phyloP scores from a whole-genome alignment of 768 basidiomycete genomes.

The Cyathus striatus region DNA sequence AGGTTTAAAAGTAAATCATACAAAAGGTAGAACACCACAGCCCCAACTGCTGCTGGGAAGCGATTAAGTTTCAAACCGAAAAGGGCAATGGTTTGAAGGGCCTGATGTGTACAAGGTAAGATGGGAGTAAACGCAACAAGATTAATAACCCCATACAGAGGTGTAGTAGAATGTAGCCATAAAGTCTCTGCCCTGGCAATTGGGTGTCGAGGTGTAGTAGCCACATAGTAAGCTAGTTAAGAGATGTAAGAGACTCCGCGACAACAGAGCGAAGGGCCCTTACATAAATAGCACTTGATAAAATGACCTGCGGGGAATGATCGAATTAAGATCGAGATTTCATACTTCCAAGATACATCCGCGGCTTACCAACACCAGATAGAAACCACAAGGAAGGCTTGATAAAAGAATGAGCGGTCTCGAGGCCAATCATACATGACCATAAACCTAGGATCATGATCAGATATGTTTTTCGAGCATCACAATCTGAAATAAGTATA shows the following conservation, averaged over 20 bases:
- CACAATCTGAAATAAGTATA: constrained; percentile 1
- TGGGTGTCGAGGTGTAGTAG: constrained; percentile 23
- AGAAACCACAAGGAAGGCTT: constrained; percentile 49
- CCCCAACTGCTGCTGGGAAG: constrained; percentile 58
- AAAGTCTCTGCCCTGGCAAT: constrained; percentile 41
- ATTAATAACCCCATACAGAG: constrained; percentile 21
- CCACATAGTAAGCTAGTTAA: constrained; percentile 35
- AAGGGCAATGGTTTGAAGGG: constrained; percentile 61
- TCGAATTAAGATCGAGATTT: constrained; percentile 6
- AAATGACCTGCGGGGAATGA: constrained; percentile 35
- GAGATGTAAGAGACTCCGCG: no score
- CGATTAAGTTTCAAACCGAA: constrained; percentile 68
- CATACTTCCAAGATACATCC: not conserved
- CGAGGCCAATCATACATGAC: constrained; percentile 72
- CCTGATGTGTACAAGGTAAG: constrained; percentile 15
- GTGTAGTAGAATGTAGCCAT: constrained; percentile 44
- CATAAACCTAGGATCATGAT: constrained; percentile 48
- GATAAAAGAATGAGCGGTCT: constrained; percentile 53
- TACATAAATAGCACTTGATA: constrained; percentile 57
- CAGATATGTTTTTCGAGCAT: not conserved
- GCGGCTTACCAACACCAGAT: constrained; percentile 58
- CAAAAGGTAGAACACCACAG: constrained; percentile 51
- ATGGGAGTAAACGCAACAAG: constrained; percentile 1
- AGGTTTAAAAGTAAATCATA: constrained; percentile 13
- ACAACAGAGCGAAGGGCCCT: no score